These are phyloP conservation scores for Emericellopsis terricola DNA, from an alignment of 495 filamentous ascomycete species.

Conservation along the genomic window DNA sequence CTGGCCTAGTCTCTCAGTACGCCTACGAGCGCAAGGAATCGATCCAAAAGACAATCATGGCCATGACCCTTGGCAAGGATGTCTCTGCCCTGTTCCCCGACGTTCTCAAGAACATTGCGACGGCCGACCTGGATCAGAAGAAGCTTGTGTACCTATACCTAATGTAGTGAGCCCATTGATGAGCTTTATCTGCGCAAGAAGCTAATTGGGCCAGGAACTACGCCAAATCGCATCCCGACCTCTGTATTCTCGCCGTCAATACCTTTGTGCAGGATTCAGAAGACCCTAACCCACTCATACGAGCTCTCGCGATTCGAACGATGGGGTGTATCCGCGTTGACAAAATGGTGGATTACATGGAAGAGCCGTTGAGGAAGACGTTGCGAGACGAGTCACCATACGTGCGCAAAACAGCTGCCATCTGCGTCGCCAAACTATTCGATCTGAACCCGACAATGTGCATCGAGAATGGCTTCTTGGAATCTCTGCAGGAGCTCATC, in stretches of 20 bases:
- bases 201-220: slow-evolving; percentile 99
- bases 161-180: too few species aligned
- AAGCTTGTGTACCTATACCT: slow-evolving; percentile 98
- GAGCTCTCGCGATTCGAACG: slow-evolving; percentile 90
- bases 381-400: slow-evolving; percentile 94
- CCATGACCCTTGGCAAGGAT: slow-evolving; percentile 98
- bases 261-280: slow-evolving; percentile 99
- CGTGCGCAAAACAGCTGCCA: slow-evolving; percentile 93
- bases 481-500: slow-evolving; percentile 90
- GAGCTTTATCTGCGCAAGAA: background rate
- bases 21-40: slow-evolving; percentile 97
- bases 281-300: slow-evolving; percentile 91
- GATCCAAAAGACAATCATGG: slow-evolving; percentile 99
- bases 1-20: slow-evolving; percentile 96
- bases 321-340: slow-evolving; percentile 99
- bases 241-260: slow-evolving; percentile 98
- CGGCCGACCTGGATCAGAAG: slow-evolving; percentile 89
- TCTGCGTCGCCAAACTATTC: slow-evolving; percentile 96
- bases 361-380: slow-evolving; percentile 92
- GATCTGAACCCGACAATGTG: slow-evolving; percentile 84
- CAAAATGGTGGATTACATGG: slow-evolving; percentile 99
- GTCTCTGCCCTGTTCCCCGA: slow-evolving; percentile 96
- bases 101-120: slow-evolving; percentile 97
- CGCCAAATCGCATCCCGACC: slow-evolving; percentile 96
- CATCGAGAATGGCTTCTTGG: slow-evolving; percentile 90